Evolutionary conservation across 2,329 filamentous ascomycete species (phyloP).

Genomic region (Aspergillus pseudoviridinutans): DNA sequence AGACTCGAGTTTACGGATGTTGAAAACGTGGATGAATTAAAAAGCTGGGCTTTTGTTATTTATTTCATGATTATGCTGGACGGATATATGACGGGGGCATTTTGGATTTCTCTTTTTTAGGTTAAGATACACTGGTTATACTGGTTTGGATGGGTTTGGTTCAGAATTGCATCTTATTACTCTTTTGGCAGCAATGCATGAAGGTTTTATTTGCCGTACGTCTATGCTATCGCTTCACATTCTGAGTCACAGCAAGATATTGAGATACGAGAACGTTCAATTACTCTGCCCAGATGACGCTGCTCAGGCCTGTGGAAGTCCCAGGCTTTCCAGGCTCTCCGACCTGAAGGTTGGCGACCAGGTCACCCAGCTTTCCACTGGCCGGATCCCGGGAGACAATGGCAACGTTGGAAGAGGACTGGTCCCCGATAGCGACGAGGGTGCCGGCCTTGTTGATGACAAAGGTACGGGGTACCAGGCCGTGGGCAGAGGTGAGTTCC

Average conservation of each 20-base stretch:
- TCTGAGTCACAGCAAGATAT: not conserved
- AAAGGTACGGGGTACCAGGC: conserved; percentile 64
- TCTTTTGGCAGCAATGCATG: not conserved
- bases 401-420: conserved; percentile 57
- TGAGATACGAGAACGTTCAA: too few species aligned
- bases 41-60: not conserved
- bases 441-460: conserved; percentile 61
- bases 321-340: conserved; percentile 26
- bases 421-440: conserved; percentile 63
- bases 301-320: conserved; percentile 29
- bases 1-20: not conserved
- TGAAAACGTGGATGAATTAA: not conserved
- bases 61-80: not conserved
- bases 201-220: not conserved
- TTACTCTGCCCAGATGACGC: conserved; percentile 34
- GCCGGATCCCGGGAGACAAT: conserved; percentile 57
- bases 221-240: not conserved
- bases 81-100: not conserved
- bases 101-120: not conserved
- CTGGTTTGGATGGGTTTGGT: not conserved
- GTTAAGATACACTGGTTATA: not conserved
- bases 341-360: conserved; percentile 28
- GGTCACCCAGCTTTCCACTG: conserved; percentile 55
- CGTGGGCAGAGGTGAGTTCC: conserved; percentile 61
- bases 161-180: not conserved